phyloP scores from a whole-genome alignment of 305 asterid species.

The Fraxinus paxiana region DNA sequence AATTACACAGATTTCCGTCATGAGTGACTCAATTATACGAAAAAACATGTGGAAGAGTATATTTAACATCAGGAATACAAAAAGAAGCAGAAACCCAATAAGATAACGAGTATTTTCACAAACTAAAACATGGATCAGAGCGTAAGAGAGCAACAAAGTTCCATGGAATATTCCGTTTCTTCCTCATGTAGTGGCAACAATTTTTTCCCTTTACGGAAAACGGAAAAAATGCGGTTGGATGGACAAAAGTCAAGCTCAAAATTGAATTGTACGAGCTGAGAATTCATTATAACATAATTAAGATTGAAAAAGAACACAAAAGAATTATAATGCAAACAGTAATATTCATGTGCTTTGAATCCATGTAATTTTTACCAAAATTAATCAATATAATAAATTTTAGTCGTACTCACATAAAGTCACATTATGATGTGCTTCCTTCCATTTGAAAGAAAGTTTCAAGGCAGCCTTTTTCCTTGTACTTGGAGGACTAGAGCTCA shows the following conservation, averaged over 20 bases:
- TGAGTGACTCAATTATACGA: not conserved
- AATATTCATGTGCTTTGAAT: not conserved
- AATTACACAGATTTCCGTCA: not conserved
- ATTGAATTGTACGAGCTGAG: not conserved
- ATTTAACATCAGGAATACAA: not conserved
- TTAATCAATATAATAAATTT: not conserved
- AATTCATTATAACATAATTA: not conserved
- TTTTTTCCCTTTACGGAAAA: not conserved
- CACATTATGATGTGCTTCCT: conserved; percentile 63
- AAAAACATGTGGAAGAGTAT: not conserved
- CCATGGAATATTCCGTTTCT: not conserved
- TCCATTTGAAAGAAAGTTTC: conserved; percentile 80
- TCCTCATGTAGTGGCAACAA: not conserved
- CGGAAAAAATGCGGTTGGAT: not conserved
- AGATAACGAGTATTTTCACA: not conserved
- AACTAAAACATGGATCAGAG: not conserved
- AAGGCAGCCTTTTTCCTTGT: conserved; percentile 66
- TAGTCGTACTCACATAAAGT: conserved; percentile 55
- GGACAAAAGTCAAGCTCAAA: not conserved
- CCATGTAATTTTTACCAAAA: not conserved
- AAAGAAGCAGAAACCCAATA: not conserved
- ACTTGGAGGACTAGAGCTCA: conserved; percentile 64
- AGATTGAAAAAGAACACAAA: not conserved
- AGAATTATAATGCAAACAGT: not conserved
- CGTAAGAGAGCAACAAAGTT: not conserved